Percentiles rank a stretch among this genome's conserved stretches.
Evolutionary conservation across 164 flowering plant species (phyloP).

Genomic region (Vitis vinifera): ASM3070453v1 NC_081811.1:26776501-26777000

Average conservation of each 20-base stretch:
- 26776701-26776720: conserved; percentile 21
- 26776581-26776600: background rate
- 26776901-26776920: conserved; percentile 17
- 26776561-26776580: background rate
- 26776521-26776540: background rate
- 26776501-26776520: background rate
- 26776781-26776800: conserved; percentile 8
- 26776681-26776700: background rate
- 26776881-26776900: conserved; percentile 15
- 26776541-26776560: background rate
- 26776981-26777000: conserved; percentile 17
- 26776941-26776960: background rate
- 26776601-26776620: background rate
- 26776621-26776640: background rate
- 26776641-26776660: conserved; percentile 5
- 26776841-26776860: conserved; percentile 16
- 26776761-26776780: conserved; percentile 10
- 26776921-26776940: conserved; percentile 1
- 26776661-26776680: background rate
- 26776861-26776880: conserved; percentile 15
- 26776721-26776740: conserved; percentile 10
- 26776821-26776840: conserved; percentile 13
- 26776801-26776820: conserved; percentile 11
- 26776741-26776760: conserved; percentile 9
- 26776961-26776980: conserved; percentile 17